Evolutionary conservation across 345 rosid genomes (phyloP), one percentile per base, ranked within the genome.

Genomic region (Eucalyptus pauciflora): DNA sequence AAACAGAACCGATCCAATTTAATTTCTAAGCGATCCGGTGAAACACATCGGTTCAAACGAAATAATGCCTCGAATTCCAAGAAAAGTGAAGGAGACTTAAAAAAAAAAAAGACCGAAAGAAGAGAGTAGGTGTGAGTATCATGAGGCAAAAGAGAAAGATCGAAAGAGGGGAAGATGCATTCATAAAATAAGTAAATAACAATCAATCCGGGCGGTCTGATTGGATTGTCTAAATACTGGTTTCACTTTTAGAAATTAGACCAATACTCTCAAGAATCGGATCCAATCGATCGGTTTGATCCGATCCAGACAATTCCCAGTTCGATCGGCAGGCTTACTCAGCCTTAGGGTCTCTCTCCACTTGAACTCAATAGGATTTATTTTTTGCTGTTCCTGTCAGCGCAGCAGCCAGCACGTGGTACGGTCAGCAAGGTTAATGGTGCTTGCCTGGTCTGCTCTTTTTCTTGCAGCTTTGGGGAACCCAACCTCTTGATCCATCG

Each of bases 201-300:
- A 49, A 18, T 52, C 2, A 50, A 50, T 50, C 1, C 0, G 1
- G 52, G 3, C 3, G 3, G 20, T 50, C 3, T 1, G 0, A 2
- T 5, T 50, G 4, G 2, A 52, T 18, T 18, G 10, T 1, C 1
- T 18, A 0, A 52, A 18, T 52, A 52, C 2, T 52, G 0, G 0
- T 52, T 18, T 52, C 56, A 52, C 7, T 52, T 52, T 52, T 52
- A 52, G 10, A 52, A 52, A 18, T 52, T 1, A 7, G 25, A 52
- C 1, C 5, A 52, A 52, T 20, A 52, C 5, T 52, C 0, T 52
- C 2, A 20, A 8, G 1, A 52, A 3, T 20, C 9, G 25, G 58
- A 52, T 52, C 25, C 5, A 20, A 52, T 52, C 2, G 2, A 52
- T 52, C 10, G 7, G 1, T 52, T 50, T 20, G 25, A 24, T 52